phyloP scores from a whole-genome alignment of 2,329 filamentous ascomycete genomes.

The Pseudocercospora macadamiae region DNA sequence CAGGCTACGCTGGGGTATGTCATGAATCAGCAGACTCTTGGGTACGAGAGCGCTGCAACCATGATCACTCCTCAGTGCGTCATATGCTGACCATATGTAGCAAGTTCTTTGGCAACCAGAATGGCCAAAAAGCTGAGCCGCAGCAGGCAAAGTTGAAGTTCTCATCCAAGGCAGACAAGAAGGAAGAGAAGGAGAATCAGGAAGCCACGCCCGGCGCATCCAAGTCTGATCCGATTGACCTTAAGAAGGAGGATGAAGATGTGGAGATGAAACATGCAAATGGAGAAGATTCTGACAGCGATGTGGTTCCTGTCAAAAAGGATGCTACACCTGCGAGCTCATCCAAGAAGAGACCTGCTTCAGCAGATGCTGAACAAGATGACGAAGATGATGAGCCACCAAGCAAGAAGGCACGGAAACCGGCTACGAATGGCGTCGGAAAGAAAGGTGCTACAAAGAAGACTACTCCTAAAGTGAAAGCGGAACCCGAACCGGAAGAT shows the following conservation, averaged over 20 bases:
- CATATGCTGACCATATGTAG: slow-evolving; percentile 51
- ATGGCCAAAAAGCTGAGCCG: slow-evolving; percentile 60
- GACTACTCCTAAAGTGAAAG: slow-evolving; percentile 20
- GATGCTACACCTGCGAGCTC: slow-evolving; percentile 24
- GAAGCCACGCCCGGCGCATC: slow-evolving; percentile 11
- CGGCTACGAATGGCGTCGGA: slow-evolving; percentile 20
- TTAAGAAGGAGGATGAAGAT: slow-evolving; percentile 39
- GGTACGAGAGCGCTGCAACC: slow-evolving; percentile 55
- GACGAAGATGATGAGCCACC: slow-evolving; percentile 39
- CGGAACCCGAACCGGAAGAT: slow-evolving; percentile 6
- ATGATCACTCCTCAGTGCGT: not conserved
- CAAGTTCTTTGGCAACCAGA: slow-evolving; percentile 78
- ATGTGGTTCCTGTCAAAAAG: slow-evolving; percentile 22
- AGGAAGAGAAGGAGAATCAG: slow-evolving; percentile 24
- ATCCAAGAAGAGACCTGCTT: slow-evolving; percentile 35
- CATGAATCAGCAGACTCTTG: slow-evolving; percentile 72
- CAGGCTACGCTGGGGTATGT: slow-evolving; percentile 90
- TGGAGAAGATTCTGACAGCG: slow-evolving; percentile 30
- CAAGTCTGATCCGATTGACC: slow-evolving; percentile 15
- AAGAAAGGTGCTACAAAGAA: slow-evolving; percentile 34
- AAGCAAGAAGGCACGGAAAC: slow-evolving; percentile 39
- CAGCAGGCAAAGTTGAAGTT: slow-evolving; percentile 83
- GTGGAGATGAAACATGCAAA: slow-evolving; percentile 34
- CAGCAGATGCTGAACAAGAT: slow-evolving; percentile 30
- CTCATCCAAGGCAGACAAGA: slow-evolving; percentile 45